A percentile compares a stretch with the other conserved stretches of the same genome.
These are phyloP conservation scores for Fomitopsis betulina DNA, from an alignment of 1,284 basidiomycete genomes.

Conservation along the genomic window DNA sequence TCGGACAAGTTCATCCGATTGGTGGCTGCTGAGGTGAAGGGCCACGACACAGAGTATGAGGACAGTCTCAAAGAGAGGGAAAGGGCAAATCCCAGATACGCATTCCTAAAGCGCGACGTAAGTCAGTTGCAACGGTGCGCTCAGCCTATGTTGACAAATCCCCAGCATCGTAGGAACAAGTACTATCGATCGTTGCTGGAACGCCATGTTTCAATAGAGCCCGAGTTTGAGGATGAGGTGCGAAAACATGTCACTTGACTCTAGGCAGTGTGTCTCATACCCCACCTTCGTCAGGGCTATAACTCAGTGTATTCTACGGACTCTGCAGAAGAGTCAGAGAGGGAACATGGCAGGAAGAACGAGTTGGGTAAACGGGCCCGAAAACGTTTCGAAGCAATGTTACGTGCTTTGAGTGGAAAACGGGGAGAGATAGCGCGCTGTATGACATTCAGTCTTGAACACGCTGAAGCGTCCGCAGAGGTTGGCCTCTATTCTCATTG, in stretches of 20 bases:
- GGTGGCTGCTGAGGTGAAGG: constrained; percentile 80
- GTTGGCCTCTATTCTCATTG: constrained; percentile 36
- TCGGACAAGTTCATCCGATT: constrained; percentile 82
- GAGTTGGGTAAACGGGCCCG: constrained; percentile 75
- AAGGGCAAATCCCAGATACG: constrained; percentile 75
- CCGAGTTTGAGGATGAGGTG: constrained; percentile 86
- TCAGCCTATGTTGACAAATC: neutral
- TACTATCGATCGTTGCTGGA: constrained; percentile 78
- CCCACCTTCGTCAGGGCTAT: constrained; percentile 58
- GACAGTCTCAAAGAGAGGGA: constrained; percentile 74
- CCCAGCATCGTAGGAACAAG: constrained; percentile 75
- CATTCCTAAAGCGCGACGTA: constrained; percentile 73
- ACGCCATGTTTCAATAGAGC: constrained; percentile 50
- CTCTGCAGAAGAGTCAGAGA: constrained; percentile 91
- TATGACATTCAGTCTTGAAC: constrained; percentile 94
- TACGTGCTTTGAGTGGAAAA: constrained; percentile 81
- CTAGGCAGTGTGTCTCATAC: neutral
- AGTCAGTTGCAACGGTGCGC: constrained; percentile 21
- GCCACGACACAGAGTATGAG: constrained; percentile 79
- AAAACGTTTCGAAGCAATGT: constrained; percentile 84
- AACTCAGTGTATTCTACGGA: constrained; percentile 93
- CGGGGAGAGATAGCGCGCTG: constrained; percentile 89
- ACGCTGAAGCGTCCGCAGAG: constrained; percentile 91
- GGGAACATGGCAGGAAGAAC: constrained; percentile 71
- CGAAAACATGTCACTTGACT: constrained; percentile 16